Base-by-base conservation (phyloP, 2,329 filamentous ascomycete species). In the Fusarium anguioides region DNA sequence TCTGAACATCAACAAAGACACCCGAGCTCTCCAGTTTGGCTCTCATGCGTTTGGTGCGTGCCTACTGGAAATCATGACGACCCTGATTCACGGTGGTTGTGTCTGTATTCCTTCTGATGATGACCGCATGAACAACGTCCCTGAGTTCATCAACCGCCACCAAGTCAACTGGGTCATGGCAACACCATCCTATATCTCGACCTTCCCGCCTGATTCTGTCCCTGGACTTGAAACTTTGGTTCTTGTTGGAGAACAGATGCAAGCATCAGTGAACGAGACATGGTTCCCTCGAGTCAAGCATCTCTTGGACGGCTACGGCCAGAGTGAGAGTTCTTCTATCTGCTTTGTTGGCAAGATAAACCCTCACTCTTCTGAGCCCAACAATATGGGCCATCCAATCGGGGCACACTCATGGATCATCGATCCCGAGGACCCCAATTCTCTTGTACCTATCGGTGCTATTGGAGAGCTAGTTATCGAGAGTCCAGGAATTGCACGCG, bases 281-380 rank as follows among this genome's bases (percentile, higher is more conserved):
- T 60, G 60, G 56, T 21, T 39, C 0, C 27, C 56, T 12, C n/a
- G 24, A 2, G 39, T 80, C 14, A 24, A 75, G 51, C 69, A 76
- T 35, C 69, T 81, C 40, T 55, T 79, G 51, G 79, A 82, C 69
- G 79, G 73, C 1, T 83, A 81, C 51, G 81, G 81, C 0, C 81
- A 66, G 12, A 64, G 63, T 5, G 65, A 68, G 40, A 64, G 55
- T 12, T 55, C 65, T 1, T 52, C 59, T 0, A 46, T 66, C 1
- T 67, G 64, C 40, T 45, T 33, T 6, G 62, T 41, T 20, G 50
- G 29, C 6, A 47, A 26, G 1, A 46, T 62, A 2, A 8, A 21
- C 33, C 29, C 47, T 2, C 8, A 5, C 0, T 37, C 33, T 1
- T 20, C 37, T 31, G 48, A 63, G 4, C 39, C 44, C 4, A 54